A percentile compares a stretch with the other conserved stretches of the same genome.
Conservation (phyloP, 2,329 filamentous ascomycete species). For the Hymenotorrendiella dingleyae region DNA sequence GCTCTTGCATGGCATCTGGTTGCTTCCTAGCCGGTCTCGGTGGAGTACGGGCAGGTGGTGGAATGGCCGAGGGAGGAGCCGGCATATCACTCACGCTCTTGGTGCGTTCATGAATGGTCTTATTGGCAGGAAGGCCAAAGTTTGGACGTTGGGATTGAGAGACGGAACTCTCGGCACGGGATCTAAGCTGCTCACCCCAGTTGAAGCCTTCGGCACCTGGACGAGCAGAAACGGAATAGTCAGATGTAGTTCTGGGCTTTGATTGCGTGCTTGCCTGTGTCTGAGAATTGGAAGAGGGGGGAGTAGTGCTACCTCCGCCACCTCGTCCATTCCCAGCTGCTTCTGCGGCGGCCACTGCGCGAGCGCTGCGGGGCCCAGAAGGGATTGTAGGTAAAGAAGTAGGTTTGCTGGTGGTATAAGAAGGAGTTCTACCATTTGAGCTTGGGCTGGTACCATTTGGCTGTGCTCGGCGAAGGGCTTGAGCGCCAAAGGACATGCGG, state of each 20-base stretch:
- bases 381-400: conserved; percentile 24
- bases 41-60: conserved; percentile 36
- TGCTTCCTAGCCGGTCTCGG: conserved; percentile 45
- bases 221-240: conserved; percentile 50
- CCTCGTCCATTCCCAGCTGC: no score
- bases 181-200: conserved; percentile 93
- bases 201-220: conserved; percentile 83
- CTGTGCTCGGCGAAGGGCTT: conserved; percentile 45
- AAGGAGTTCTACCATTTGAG: conserved; percentile 27
- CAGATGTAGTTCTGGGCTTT: conserved; percentile 57
- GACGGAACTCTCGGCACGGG: conserved; percentile 77
- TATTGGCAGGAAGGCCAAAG: conserved; percentile 29
- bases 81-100: conserved; percentile 65
- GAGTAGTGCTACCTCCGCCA: conserved; percentile 22
- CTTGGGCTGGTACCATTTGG: conserved; percentile 27
- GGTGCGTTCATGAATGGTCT: conserved; percentile 52
- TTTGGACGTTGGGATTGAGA: conserved; percentile 34
- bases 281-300: conserved; percentile 21
- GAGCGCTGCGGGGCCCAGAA: conserved; percentile 20
- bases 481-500: conserved; percentile 84
- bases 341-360: conserved; percentile 10
- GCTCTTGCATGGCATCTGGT: conserved; percentile 92
- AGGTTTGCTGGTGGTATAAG: conserved; percentile 22
- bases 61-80: conserved; percentile 38
- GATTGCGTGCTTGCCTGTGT: conserved; percentile 52